These are phyloP conservation scores for Quillaja saponaria DNA, from an alignment of 306 rosid species.

Conservation along the genomic window DNA sequence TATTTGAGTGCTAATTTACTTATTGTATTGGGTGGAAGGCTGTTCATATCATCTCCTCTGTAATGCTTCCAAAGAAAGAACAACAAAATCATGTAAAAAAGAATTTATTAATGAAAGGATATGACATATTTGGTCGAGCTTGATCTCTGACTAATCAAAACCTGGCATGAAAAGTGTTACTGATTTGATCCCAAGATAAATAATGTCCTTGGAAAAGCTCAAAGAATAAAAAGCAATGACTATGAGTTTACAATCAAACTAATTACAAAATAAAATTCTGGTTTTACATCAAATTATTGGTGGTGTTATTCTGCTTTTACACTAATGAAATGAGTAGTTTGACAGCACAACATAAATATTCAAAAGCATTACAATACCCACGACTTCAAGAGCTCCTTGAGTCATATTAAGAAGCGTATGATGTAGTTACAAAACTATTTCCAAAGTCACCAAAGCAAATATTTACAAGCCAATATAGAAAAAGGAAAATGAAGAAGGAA, in stretches of 20 bases:
- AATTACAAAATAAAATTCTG: no score
- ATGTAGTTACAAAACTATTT: no score
- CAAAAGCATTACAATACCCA: slow-evolving; percentile 62
- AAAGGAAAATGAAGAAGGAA: slow-evolving; percentile 25
- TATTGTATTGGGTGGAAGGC: no score
- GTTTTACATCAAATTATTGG: no score
- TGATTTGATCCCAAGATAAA: slow-evolving; percentile 28
- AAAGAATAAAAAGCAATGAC: no score
- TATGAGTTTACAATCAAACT: no score
- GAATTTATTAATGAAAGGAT: slow-evolving; percentile 8
- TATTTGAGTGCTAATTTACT: no score
- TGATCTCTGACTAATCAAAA: slow-evolving; percentile 89
- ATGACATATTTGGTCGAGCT: slow-evolving; percentile 75
- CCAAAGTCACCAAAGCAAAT: slow-evolving; percentile 19
- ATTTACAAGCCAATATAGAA: slow-evolving; percentile 1
- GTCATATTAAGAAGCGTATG: slow-evolving; percentile 87
- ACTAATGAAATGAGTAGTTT: no score
- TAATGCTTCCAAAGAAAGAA: slow-evolving; percentile 16
- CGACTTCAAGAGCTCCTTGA: slow-evolving; percentile 93
- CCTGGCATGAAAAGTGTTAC: slow-evolving; percentile 92
- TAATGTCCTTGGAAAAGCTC: no score
- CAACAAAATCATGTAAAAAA: slow-evolving; percentile 5
- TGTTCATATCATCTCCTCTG: slow-evolving; percentile 13
- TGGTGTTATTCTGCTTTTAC: no score
- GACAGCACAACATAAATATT: neutral